Evolutionary conservation across 768 basidiomycete genomes (phyloP).

Genomic region (Amanita subjunquillea): DNA sequence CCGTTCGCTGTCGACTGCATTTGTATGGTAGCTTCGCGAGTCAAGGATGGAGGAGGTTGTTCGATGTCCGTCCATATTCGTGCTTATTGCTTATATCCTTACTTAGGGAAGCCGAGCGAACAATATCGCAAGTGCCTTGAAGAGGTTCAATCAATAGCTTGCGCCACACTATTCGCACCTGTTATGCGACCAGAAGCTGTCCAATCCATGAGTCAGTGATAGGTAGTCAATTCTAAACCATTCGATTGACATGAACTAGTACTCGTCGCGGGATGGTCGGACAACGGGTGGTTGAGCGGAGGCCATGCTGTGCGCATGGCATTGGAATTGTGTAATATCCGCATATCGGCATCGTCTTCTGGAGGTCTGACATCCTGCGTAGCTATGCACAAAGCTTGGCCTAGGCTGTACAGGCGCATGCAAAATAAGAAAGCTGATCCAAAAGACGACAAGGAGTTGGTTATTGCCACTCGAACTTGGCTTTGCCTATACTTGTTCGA

Average conservation of each 20-base stretch:
- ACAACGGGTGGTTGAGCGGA: constrained; percentile 91
- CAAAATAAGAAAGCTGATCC: constrained; percentile 47
- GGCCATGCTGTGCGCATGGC: constrained; percentile 98
- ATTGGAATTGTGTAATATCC: constrained; percentile 72
- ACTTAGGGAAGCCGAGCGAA: constrained; percentile 62
- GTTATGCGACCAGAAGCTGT: constrained; percentile 81
- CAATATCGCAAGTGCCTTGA: constrained; percentile 63
- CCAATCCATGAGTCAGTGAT: constrained; percentile 79
- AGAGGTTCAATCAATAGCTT: constrained; percentile 79
- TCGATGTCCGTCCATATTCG: background rate
- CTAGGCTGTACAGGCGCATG: constrained; percentile 71
- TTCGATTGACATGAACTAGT: constrained; percentile 33
- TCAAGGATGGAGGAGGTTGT: constrained; percentile 83
- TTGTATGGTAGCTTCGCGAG: constrained; percentile 87
- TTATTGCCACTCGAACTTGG: constrained; percentile 82
- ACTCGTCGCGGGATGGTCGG: constrained; percentile 88
- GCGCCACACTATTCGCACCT: constrained; percentile 79
- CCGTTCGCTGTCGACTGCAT: constrained; percentile 91
- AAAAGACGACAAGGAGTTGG: constrained; percentile 64
- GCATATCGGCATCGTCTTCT: background rate
- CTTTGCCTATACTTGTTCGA: constrained; percentile 91
- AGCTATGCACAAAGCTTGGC: constrained; percentile 93
- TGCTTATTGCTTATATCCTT: constrained; percentile 7
- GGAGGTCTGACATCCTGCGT: background rate
- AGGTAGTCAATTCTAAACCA: background rate